Evolutionary conservation across 2,329 filamentous ascomycete species (phyloP).

Genomic region (Nemania serpens): DNA sequence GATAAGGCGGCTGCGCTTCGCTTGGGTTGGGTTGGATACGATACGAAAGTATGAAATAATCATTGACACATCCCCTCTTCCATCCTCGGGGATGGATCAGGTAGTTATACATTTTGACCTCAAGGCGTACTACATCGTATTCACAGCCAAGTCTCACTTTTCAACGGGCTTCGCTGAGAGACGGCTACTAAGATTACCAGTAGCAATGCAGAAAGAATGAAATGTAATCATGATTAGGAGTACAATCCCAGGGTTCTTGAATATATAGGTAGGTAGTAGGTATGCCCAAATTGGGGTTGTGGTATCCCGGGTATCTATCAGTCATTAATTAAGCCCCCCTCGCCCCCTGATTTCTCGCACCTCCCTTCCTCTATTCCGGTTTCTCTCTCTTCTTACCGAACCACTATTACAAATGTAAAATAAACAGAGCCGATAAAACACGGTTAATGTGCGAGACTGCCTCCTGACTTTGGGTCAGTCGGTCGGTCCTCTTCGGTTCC

Average conservation of each 20-base stretch:
- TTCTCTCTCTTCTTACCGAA: neutral
- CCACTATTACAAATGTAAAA: neutral
- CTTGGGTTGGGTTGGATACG: slow-evolving; percentile 17
- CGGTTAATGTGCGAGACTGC: no score
- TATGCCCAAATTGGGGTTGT: slow-evolving; percentile 10
- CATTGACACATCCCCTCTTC: slow-evolving; percentile 2
- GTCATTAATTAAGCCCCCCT: slow-evolving; percentile 12
- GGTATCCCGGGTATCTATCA: slow-evolving; percentile 21
- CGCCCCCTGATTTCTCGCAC: neutral
- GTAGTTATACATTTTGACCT: neutral
- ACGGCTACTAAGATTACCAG: no score
- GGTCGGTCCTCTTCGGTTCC: no score
- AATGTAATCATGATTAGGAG: slow-evolving; percentile 19
- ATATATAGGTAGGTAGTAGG: no score
- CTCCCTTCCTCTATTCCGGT: neutral
- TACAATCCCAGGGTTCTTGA: neutral
- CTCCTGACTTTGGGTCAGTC: no score
- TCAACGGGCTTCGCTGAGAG: neutral
- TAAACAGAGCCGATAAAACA: no score
- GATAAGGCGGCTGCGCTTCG: no score
- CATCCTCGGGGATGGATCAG: no score
- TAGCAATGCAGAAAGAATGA: neutral
- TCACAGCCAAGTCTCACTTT: neutral
- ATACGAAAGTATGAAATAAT: slow-evolving; percentile 17
- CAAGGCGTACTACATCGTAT: neutral